Percentiles rank a stretch among this genome's conserved stretches.
phyloP scores from a whole-genome alignment of 805 yeast species.

The Pichia exigua region DNA sequence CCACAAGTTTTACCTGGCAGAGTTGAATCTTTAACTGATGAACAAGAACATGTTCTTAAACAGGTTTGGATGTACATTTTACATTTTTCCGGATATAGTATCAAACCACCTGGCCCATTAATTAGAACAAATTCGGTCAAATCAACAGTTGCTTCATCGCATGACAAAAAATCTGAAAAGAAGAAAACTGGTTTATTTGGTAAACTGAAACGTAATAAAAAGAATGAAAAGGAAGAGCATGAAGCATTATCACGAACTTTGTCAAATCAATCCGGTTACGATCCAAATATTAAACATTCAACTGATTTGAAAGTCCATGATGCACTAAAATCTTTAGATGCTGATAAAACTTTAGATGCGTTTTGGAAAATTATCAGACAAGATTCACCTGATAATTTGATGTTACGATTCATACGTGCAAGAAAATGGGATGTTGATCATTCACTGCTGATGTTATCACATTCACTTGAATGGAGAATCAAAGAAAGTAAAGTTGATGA shows the following conservation, averaged over 20 bases:
- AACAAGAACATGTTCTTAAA: slow-evolving; percentile 58
- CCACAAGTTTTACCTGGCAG: slow-evolving; percentile 31
- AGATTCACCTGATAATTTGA: slow-evolving; percentile 74
- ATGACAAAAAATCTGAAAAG: slow-evolving; percentile 14
- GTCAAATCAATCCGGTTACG: slow-evolving; percentile 18
- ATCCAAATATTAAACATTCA: slow-evolving; percentile 22
- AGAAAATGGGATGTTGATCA: slow-evolving; percentile 76
- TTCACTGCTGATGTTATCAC: slow-evolving; percentile 62
- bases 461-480: slow-evolving; percentile 69
- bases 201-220: slow-evolving; percentile 22
- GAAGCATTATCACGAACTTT: slow-evolving; percentile 13
- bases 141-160: slow-evolving; percentile 11
- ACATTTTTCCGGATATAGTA: slow-evolving; percentile 47
- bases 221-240: slow-evolving; percentile 5
- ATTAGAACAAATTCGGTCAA: slow-evolving; percentile 2
- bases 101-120: slow-evolving; percentile 20
- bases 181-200: slow-evolving; percentile 29
- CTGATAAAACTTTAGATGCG: slow-evolving; percentile 41
- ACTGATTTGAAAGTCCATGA: slow-evolving; percentile 37
- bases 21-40: slow-evolving; percentile 38
- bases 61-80: slow-evolving; percentile 64
- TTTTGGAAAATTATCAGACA: slow-evolving; percentile 59
- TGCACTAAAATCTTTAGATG: slow-evolving; percentile 43
- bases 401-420: slow-evolving; percentile 75
- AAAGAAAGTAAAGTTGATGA: slow-evolving; percentile 53